These are phyloP conservation scores for Aegilops bicornis DNA, from an alignment of 176 grass and related monocot species.

Conservation along the genomic window DNA sequence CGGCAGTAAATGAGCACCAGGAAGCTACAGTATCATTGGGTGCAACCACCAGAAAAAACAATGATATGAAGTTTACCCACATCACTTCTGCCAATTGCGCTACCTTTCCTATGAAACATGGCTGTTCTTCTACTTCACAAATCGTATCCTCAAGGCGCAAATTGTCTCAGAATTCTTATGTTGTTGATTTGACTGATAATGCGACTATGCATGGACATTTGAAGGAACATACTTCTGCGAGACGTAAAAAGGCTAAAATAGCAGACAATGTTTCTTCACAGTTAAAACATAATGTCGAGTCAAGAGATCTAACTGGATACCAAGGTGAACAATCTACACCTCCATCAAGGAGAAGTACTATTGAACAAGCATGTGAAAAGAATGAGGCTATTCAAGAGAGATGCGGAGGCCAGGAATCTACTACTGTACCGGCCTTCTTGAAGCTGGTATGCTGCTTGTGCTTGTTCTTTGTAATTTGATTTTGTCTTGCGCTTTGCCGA, in stretches of 20 bases:
- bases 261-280: constrained; percentile 34
- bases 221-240: constrained; percentile 26
- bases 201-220: not conserved
- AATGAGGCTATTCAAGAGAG: constrained; percentile 37
- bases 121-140: constrained; percentile 31
- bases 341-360: constrained; percentile 21
- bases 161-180: constrained; percentile 33
- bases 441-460: constrained; percentile 50
- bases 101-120: constrained; percentile 49
- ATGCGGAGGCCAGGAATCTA: constrained; percentile 43
- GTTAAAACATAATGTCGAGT: constrained; percentile 31
- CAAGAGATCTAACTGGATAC: constrained; percentile 21
- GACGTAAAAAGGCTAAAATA: constrained; percentile 66
- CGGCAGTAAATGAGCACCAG: constrained; percentile 31
- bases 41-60: constrained; percentile 36
- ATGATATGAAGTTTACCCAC: constrained; percentile 44
- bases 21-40: constrained; percentile 36
- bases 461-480: constrained; percentile 9
- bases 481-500: not conserved
- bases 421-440: constrained; percentile 62
- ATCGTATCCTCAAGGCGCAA: constrained; percentile 31
- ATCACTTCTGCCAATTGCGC: constrained; percentile 86
- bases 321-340: constrained; percentile 19
- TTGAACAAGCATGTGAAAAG: constrained; percentile 34
- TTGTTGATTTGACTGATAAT: constrained; percentile 53